These are phyloP conservation scores for Hypoxylon sp. DNA, from an alignment of 2,329 filamentous ascomycete species.

Conservation along the genomic window DNA sequence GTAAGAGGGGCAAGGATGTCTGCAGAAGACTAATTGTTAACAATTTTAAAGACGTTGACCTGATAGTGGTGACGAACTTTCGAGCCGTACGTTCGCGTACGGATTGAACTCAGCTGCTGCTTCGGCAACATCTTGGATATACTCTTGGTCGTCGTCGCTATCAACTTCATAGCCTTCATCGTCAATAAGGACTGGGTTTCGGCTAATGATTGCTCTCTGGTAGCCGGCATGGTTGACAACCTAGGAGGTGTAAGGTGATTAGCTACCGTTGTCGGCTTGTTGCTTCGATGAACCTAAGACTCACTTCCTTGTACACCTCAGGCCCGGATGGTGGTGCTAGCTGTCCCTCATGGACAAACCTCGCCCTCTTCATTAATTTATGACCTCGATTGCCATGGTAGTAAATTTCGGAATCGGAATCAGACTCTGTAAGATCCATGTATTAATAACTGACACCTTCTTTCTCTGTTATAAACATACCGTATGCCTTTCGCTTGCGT, in stretches of 20 bases:
- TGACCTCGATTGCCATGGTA: conserved; percentile 81
- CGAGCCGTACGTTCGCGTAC: conserved; percentile 79
- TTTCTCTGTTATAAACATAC: conserved; percentile 57
- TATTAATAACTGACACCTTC: conserved; percentile 49
- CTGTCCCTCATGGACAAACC: conserved; percentile 79
- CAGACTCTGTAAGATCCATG: conserved; percentile 71
- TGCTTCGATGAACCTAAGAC: conserved; percentile 39
- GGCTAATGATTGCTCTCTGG: conserved; percentile 79
- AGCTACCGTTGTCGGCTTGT: conserved; percentile 23
- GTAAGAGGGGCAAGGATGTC: conserved; percentile 83
- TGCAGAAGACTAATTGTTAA: conserved; percentile 58
- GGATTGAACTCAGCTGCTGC: conserved; percentile 80
- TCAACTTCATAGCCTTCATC: conserved; percentile 84
- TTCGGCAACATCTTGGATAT: conserved; percentile 71
- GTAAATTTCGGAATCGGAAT: conserved; percentile 81
- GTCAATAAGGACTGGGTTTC: conserved; percentile 80
- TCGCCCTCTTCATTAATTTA: conserved; percentile 82
- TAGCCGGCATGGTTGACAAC: conserved; percentile 81
- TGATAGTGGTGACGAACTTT: conserved; percentile 67
- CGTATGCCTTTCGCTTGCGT: conserved; percentile 74
- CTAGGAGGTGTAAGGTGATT: conserved; percentile 60
- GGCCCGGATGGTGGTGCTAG: conserved; percentile 76
- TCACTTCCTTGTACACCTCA: conserved; percentile 79
- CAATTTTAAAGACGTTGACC: neutral
- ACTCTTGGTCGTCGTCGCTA: conserved; percentile 78